A percentile compares a stretch with the other conserved stretches of the same genome.
These are phyloP conservation scores for Komagataella kurtzmanii DNA, from an alignment of 805 yeast species.

Conservation along the genomic window DNA sequence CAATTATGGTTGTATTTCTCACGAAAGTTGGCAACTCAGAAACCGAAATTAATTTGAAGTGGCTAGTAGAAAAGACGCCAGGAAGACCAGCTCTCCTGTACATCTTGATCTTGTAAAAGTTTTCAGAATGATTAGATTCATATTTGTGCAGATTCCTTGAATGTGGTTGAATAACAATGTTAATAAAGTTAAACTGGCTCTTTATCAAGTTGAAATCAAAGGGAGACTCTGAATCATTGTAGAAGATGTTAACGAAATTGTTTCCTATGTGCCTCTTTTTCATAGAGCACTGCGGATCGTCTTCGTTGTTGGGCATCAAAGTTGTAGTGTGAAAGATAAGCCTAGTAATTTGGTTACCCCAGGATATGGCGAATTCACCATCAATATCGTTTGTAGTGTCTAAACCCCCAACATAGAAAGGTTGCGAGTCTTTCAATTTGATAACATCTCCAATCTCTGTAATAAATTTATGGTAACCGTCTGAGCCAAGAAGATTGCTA, in stretches of 20 bases:
- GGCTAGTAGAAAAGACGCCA: constrained; percentile 63
- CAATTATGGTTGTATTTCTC: constrained; percentile 50
- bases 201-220: constrained; percentile 60
- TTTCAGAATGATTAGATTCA: constrained; percentile 5
- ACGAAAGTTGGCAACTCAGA: constrained; percentile 48
- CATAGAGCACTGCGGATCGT: constrained; percentile 29
- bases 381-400: constrained; percentile 58
- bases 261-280: constrained; percentile 85
- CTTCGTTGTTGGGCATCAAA: constrained; percentile 49
- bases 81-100: constrained; percentile 60
- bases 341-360: constrained; percentile 63
- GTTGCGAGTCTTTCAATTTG: constrained; percentile 37
- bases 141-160: neutral
- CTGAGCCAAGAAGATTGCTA: constrained; percentile 51
- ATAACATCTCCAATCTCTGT: constrained; percentile 45
- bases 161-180: constrained; percentile 59
- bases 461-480: constrained; percentile 45
- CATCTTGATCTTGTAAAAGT: constrained; percentile 47
- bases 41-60: constrained; percentile 55
- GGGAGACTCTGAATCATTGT: constrained; percentile 57
- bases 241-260: constrained; percentile 67
- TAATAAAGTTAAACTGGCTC: constrained; percentile 75
- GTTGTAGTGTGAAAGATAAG: constrained; percentile 71
- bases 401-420: constrained; percentile 62
- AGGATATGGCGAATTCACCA: constrained; percentile 63